Percentiles rank a stretch among this genome's conserved stretches.
Conservation (phyloP, 345 rosid species). For the Hibiscus trionum region DNA sequence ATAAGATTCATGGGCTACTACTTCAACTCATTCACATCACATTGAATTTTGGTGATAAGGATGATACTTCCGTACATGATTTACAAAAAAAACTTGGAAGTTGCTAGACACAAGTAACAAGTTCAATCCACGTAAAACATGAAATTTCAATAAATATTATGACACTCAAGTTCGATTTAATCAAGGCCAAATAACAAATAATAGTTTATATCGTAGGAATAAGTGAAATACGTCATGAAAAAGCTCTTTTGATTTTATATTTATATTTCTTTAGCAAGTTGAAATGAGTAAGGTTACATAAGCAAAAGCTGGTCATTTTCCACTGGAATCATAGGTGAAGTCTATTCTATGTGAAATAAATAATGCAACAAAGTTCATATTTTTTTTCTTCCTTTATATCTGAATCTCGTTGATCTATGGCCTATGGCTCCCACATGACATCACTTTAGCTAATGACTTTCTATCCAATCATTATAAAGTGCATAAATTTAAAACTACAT, state of each 20-base stretch:
- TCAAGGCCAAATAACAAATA: not conserved
- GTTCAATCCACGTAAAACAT: too few species aligned
- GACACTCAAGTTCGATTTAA: not conserved
- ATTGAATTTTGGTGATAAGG: too few species aligned
- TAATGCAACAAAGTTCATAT: not conserved
- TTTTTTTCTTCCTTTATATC: not conserved
- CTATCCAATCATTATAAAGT: not conserved
- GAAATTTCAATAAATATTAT: too few species aligned
- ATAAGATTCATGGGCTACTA: not conserved
- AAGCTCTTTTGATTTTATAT: not conserved
- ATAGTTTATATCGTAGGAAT: not conserved
- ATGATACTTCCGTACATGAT: too few species aligned
- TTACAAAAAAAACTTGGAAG: too few species aligned
- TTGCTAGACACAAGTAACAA: too few species aligned
- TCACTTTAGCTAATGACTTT: not conserved
- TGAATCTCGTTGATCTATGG: not conserved
- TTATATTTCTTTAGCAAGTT: not conserved
- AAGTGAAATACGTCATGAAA: not conserved
- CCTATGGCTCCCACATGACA: not conserved
- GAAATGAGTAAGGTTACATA: not conserved
- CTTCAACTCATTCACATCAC: not conserved
- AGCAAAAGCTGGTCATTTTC: not conserved
- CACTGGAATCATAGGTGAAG: not conserved
- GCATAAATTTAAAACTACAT: not conserved
- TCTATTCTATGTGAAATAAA: not conserved